Evolutionary conservation across 208 protist species (phyloP), one percentile per base, ranked within the genome.

Genomic region (Trypanosoma congolense): DNA sequence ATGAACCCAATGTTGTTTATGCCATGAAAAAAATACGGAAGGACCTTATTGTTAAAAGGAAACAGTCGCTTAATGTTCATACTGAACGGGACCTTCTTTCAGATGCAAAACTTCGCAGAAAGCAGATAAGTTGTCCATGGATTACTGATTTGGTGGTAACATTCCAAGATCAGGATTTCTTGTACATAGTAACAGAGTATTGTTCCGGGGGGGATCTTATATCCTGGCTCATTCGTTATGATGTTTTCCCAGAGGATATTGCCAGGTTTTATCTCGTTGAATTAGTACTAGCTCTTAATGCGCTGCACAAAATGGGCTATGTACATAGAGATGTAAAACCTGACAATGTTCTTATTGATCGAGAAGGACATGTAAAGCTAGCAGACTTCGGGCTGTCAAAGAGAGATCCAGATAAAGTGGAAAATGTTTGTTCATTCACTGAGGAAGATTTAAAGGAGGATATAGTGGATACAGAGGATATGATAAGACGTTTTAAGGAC

Each of bases 171-270:
- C 40, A 55, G 30, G 41, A 80, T 14, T 88, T 80, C 64, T 56
- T 98, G 22, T 98, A 98, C 65, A 76, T 98, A 54, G 73, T 95
- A 46, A 98, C 97, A 84, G 95, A 98, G 67, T 98, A 90, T 59
- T 69, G 96, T 4, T 90, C 91, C 26, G 95, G 95, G 35, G 95
- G 95, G 21, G 95, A 98, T 73, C 74, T 98, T 83, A 97, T 98
- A 84, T 96, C 91, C 21, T 84, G 95, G 69, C 70, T 98, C 5
- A 97, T 97, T 18, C 81, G 91, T 21, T 78, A 90, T 42, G 90
- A 97, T 68, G 76, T 78, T 29, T 95, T 97, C 50, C 73, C 81
- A 9, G 93, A 96, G 52, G 67, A 80, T 26, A 62, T 61, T 16
- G 69, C 79, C 9, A 65, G 46, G n/a, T 88, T 87, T 61, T 96